Base-by-base conservation (phyloP, 768 basidiomycete genomes). In the Lactarius sp. region DNA sequence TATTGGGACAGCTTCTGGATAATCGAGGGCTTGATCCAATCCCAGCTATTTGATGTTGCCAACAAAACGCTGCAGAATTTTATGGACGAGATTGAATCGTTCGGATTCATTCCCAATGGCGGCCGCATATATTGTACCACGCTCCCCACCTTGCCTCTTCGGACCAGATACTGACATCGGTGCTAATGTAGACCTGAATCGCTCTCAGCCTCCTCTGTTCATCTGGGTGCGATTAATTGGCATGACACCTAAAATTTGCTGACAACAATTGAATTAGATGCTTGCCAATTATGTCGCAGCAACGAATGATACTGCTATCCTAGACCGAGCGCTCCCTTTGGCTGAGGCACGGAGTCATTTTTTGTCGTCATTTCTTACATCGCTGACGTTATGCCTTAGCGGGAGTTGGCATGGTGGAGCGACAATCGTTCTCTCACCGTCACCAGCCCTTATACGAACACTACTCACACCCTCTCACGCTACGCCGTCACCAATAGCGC, bases 101-200 rank as follows among this genome's bases (percentile, higher is more conserved):
- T 90, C 69, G 95, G 94, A 0, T 98, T 97, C 77, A 87, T 98
- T 66, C 95, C 95, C 1, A 98, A 97, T 69, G 95, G 95, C 7
- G 94, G 93, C 4, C 81, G 94, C 12, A 92, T 90, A 56, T 97
- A 97, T 70, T 97, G 88, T 87, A 69, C 6, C 16, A 18, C 61
- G 31, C 10, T 22, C 61, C 41, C 34, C 9, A n/a, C 36, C 49
- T 16, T 33, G 16, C 10, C 34, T 52, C 33, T 22, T 51, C 13
- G 6, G 34, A 39, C 46, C 7, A 18, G 9, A 18, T 37, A 31
- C 36, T 31, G 9, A 33, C 22, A 14, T 46, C 61, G 31, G 31
- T 41, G 27, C 47, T 8, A 1, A 8, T 46, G 20, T 50, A 90
- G 88, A 96, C 74, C 74, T 96, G 66, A 82, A 95, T 70, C 84